Conservation (phyloP, 495 filamentous ascomycete genomes). For the Aspergillus panamensis region DNA sequence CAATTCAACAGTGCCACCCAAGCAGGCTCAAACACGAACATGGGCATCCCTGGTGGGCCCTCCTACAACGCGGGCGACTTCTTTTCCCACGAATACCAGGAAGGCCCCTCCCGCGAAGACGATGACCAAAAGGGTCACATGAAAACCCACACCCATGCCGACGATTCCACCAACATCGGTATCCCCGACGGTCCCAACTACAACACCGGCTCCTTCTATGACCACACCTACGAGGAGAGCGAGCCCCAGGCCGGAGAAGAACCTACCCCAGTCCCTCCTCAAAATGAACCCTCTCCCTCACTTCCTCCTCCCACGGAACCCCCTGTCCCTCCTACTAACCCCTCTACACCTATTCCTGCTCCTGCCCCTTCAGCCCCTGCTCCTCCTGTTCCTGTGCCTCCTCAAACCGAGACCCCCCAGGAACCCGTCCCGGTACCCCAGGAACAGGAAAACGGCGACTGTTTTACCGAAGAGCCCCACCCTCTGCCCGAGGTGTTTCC, state of each 20-base stretch:
- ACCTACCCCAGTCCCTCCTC: constrained; percentile 11
- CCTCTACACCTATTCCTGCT: constrained; percentile 19
- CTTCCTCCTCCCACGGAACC: constrained; percentile 10
- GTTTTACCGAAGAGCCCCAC: constrained; percentile 7
- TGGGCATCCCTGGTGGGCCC: constrained; percentile 31
- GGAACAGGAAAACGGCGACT: constrained; percentile 8
- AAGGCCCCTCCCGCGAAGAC: constrained; percentile 11
- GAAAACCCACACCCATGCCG: constrained; percentile 21
- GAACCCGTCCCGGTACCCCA: not conserved
- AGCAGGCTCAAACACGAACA: constrained; percentile 27
- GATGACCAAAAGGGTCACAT: constrained; percentile 6
- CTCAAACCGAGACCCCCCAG: constrained; percentile 7
- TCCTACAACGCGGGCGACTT: constrained; percentile 20
- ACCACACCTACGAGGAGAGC: constrained; percentile 22
- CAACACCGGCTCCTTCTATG: constrained; percentile 21
- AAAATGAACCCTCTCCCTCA: constrained; percentile 14
- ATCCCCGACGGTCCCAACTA: constrained; percentile 34
- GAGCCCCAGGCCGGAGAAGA: constrained; percentile 19
- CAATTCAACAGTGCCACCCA: constrained; percentile 28
- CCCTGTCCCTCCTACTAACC: constrained; percentile 6
- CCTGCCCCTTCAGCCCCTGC: constrained; percentile 15
- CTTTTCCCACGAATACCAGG: constrained; percentile 19
- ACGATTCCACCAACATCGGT: constrained; percentile 23
- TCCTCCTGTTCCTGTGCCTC: constrained; percentile 15
- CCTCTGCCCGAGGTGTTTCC: constrained; percentile 9